These are phyloP conservation scores for Eucalyptus polybractea DNA, from an alignment of 345 rosid species.

Conservation along the genomic window DNA sequence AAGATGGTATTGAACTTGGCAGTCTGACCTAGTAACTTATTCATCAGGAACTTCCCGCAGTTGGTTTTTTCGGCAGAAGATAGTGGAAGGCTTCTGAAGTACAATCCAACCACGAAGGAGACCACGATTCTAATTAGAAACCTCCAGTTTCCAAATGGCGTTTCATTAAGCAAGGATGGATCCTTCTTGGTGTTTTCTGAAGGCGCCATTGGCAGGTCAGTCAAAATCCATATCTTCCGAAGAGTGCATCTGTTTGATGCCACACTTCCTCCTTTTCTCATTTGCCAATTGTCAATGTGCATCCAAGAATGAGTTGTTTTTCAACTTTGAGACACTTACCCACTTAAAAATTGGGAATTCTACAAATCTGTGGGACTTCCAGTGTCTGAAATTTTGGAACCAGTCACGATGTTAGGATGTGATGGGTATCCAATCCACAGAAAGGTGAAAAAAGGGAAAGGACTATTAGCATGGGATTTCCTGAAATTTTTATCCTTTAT, in stretches of 20 bases:
- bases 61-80: constrained; percentile 58
- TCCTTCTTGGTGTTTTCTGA: constrained; percentile 67
- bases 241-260: neutral
- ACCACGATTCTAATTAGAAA: constrained; percentile 50
- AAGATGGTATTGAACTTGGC: neutral
- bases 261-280: neutral
- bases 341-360: neutral
- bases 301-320: neutral
- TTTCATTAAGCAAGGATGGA: constrained; percentile 78
- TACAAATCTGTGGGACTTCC: neutral
- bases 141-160: constrained; percentile 79
- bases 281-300: neutral
- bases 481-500: neutral
- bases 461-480: neutral
- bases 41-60: constrained; percentile 78
- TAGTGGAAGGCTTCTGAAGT: constrained; percentile 71
- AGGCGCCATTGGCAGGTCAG: constrained; percentile 57
- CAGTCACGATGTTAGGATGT: neutral
- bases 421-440: neutral
- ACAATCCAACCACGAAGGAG: constrained; percentile 47
- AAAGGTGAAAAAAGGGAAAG: neutral
- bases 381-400: neutral
- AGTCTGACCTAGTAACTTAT: neutral
- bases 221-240: neutral
- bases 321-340: neutral